A percentile compares a stretch with the other conserved stretches of the same genome.
Conservation (phyloP, 768 basidiomycete species). For the Auricularia sp. region DNA sequence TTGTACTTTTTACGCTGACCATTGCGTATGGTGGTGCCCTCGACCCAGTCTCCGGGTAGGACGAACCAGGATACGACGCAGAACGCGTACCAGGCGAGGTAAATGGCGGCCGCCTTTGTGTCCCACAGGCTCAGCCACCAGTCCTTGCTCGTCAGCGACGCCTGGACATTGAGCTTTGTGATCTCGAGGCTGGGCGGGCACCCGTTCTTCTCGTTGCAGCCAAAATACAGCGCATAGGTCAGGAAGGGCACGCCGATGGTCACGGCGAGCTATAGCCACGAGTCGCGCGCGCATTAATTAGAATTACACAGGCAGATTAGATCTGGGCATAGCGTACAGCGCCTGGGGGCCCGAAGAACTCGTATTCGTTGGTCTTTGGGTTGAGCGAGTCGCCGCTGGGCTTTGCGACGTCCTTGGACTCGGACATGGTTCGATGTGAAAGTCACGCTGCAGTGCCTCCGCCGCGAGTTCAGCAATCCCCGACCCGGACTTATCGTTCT, state of each 20-base stretch:
- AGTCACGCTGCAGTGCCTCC: too few species aligned
- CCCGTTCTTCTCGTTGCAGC: conserved; percentile 59
- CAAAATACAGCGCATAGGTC: conserved; percentile 68
- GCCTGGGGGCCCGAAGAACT: conserved; percentile 77
- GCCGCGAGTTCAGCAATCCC: too few species aligned
- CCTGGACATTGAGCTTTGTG: conserved; percentile 7
- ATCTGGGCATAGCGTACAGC: conserved; percentile 25
- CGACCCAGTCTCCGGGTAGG: conserved; percentile 62
- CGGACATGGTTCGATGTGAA: neutral
- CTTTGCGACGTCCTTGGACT: neutral
- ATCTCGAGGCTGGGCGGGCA: conserved; percentile 47
- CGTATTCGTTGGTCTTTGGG: conserved; percentile 62
- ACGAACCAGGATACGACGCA: conserved; percentile 72
- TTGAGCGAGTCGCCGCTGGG: conserved; percentile 31
- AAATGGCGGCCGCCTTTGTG: conserved; percentile 60
- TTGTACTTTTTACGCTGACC: conserved; percentile 79
- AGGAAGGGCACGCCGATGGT: conserved; percentile 59
- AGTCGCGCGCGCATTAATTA: too few species aligned
- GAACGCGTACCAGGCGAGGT: conserved; percentile 87
- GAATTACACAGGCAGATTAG: too few species aligned
- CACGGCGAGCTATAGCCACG: conserved; percentile 33
- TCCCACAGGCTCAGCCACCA: conserved; percentile 84
- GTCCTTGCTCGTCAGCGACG: conserved; percentile 31
- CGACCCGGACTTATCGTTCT: too few species aligned
- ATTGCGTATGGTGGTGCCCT: conserved; percentile 61